Percentiles rank a stretch among this genome's conserved stretches.
Conservation (phyloP, 208 protist genomes). For the Angomonas ambiguus region DNA sequence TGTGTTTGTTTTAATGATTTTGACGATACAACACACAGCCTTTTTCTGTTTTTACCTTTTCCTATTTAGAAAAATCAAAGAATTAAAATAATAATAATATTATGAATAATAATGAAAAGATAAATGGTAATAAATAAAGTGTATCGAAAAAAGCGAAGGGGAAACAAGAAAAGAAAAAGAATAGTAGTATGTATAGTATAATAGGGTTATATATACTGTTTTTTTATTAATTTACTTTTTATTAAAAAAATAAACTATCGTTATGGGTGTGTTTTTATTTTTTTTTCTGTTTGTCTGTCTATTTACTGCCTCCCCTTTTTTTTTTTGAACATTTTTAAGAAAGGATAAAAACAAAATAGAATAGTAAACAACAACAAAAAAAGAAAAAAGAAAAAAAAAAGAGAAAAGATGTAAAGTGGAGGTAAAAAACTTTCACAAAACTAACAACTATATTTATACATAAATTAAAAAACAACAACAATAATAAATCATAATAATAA, state of each 20-base stretch:
- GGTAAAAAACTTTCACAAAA: slow-evolving; percentile 16
- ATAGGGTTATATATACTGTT: not conserved
- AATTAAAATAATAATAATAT: slow-evolving; percentile 9
- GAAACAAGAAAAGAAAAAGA: slow-evolving; percentile 17
- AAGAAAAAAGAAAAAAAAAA: slow-evolving; percentile 9
- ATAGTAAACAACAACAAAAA: slow-evolving; percentile 9
- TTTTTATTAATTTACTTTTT: too few relatives aligned
- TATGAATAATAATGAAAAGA: slow-evolving; percentile 1
- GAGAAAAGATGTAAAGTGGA: slow-evolving; percentile 1
- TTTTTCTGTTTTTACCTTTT: not conserved
- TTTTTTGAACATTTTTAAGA: not conserved
- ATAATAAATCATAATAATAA: slow-evolving; percentile 13
- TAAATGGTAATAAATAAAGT: not conserved
- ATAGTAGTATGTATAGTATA: slow-evolving; percentile 12
- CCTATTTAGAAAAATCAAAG: not conserved
- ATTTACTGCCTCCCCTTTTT: too few relatives aligned
- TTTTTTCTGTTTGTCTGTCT: slow-evolving; percentile 17
- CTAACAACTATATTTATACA: slow-evolving; percentile 8
- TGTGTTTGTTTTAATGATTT: too few relatives aligned
- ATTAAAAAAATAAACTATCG: too few relatives aligned
- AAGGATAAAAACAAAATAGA: slow-evolving; percentile 1
- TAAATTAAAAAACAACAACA: slow-evolving; percentile 10
- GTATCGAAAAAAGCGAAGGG: slow-evolving; percentile 1
- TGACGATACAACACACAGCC: too few relatives aligned
- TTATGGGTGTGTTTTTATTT: too few relatives aligned